phyloP scores from a whole-genome alignment of 306 rosid species.

The Citrullus colocynthis region DNA sequence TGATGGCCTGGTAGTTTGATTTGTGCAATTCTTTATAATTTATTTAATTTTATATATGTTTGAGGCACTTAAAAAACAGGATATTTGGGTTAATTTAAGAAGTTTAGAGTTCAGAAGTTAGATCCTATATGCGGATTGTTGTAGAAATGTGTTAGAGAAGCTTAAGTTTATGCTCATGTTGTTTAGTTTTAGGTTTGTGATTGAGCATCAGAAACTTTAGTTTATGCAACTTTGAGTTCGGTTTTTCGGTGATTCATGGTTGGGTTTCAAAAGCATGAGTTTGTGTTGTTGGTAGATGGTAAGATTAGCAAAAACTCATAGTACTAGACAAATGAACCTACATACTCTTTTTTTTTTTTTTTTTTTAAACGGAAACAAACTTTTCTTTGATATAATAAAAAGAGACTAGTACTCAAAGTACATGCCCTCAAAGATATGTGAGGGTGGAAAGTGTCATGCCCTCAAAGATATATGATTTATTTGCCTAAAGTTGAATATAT shows the following conservation, averaged over 20 bases:
- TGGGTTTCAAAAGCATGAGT: neutral
- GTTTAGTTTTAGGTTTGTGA: neutral
- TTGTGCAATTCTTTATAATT: neutral
- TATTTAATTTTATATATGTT: neutral
- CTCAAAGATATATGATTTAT: neutral
- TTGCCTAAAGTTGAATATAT: neutral
- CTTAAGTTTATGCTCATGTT: neutral
- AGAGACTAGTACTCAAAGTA: too few species aligned
- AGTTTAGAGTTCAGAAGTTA: neutral
- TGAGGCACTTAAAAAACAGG: neutral
- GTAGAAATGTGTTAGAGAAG: neutral
- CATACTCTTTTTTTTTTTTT: neutral
- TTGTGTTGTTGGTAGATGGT: neutral
- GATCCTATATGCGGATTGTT: neutral
- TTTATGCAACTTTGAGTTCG: neutral
- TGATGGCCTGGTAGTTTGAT: neutral
- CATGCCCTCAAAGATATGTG: neutral
- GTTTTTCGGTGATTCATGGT: neutral
- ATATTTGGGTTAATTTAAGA: neutral
- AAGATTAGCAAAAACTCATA: neutral
- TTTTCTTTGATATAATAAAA: too few species aligned
- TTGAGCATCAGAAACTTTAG: neutral
- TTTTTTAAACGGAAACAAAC: too few species aligned
- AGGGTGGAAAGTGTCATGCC: neutral
- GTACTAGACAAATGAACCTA: neutral